Base-by-base conservation (phyloP, 108 stramenopile species). In the Schizochytrium sp. region DNA sequence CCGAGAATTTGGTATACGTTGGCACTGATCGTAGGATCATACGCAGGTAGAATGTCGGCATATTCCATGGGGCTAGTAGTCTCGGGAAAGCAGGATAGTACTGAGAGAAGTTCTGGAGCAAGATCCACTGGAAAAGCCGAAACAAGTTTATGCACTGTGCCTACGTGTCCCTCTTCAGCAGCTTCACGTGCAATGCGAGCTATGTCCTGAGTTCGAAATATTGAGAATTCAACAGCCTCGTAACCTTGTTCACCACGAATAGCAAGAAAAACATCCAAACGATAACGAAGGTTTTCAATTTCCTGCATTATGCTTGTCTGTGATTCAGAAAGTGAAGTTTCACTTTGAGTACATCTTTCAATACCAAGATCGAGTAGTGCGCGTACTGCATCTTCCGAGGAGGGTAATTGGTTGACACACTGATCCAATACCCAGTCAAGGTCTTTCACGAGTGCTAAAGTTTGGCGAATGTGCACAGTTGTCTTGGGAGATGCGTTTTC, bases 161-260 rank as follows among this genome's bases (percentile, higher is more conserved):
- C 28, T 47, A 50, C 10, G 7, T 83, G 38, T 47, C 28, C 28
- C 15, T 49, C 47, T 42, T 49, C 76, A 5, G 76, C 76, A 7
- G 53, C 47, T 10, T 83, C 76, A 42, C 15, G 47, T 5, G 76
- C 76, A 47, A 38, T n/a, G 53, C 50, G 53, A n/a, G 10, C 10
- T n/a, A 55, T 47, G 28, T 83, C 76, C 2, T 38, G 5, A 10
- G 76, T 83, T 5, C 76, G 76, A 42, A 83, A 83, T 47, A 49
- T 55, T 47, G 76, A 49, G 47, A 83, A 83, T 3, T 83, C 76
- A 7, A 83, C 47, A 38, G 76, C 76, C 28, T 83, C 76, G 55
- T 55, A 83, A 10, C 53, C 53, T 38, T 49, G 50, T 7, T 83
- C 10, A 0, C 53, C 76, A 47, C 50, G 50, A 53, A 83, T 83